Conservation (phyloP, 2,329 filamentous ascomycete genomes). For the Cyphellophora attinorum region DNA sequence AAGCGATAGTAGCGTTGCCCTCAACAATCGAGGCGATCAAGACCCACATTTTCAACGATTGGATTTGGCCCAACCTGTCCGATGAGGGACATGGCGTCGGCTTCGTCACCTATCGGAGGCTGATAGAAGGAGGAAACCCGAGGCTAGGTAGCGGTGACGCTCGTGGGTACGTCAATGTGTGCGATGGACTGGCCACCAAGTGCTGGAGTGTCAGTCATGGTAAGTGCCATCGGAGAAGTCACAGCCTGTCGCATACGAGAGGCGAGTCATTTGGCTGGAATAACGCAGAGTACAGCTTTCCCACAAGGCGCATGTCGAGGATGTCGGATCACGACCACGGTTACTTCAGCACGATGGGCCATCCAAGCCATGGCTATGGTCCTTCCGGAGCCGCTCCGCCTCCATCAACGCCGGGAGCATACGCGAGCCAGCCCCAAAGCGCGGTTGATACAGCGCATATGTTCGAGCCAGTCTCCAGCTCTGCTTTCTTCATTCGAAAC, state of each 20-base stretch:
- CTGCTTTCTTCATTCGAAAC: conserved; percentile 86
- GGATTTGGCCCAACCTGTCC: conserved; percentile 95
- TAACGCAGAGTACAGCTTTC: conserved; percentile 40
- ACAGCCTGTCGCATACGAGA: conserved; percentile 48
- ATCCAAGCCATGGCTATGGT: conserved; percentile 9
- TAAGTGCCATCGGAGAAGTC: conserved; percentile 66
- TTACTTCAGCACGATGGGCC: conserved; percentile 17
- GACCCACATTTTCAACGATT: conserved; percentile 90
- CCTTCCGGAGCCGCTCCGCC: conserved; percentile 5
- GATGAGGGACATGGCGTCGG: conserved; percentile 94
- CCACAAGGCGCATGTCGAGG: conserved; percentile 21
- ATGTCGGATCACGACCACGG: conserved; percentile 17
- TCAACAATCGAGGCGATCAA: conserved; percentile 89
- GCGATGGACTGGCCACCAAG: conserved; percentile 80
- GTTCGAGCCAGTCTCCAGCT: conserved; percentile 55
- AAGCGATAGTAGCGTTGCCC: conserved; percentile 75
- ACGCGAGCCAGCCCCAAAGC: conserved; percentile 14
- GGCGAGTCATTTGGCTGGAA: conserved; percentile 34
- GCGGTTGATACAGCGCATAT: conserved; percentile 25
- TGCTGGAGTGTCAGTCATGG: conserved; percentile 84
- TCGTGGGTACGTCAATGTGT: conserved; percentile 78
- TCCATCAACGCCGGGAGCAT: conserved; percentile 11
- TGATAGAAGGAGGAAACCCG: conserved; percentile 81
- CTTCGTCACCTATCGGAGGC: conserved; percentile 77
- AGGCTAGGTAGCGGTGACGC: conserved; percentile 71